Base-by-base conservation (phyloP, 352 stramenopile species). In the Elongisporangium prolatum region DNA sequence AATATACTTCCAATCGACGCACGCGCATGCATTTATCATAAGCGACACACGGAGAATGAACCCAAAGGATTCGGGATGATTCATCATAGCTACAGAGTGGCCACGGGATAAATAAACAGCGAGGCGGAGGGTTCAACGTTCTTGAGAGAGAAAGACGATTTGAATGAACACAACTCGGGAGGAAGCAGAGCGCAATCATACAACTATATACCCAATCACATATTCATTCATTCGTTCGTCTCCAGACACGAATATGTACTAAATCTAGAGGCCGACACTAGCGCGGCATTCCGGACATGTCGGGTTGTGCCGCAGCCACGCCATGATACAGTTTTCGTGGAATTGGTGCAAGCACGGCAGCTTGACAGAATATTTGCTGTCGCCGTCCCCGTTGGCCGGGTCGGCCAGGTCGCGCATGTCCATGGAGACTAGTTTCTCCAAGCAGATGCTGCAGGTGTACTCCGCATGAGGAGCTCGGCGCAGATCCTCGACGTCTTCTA, bases 291-390 rank as follows among this genome's bases (percentile, higher is more conserved):
- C 70, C 20, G 78, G 78, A 40, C 78, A 88, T 38, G 63, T 84
- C 47, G 72, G 60, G 59, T 80, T 86, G 52, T 86, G 71, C 2
- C 74, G 72, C 28, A 88, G 60, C 78, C 78, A 86, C 40, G 75
- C 71, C 74, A 88, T 85, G 57, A 81, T 72, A 64, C 78, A 88
- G 63, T 86, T 78, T 48, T 88, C 78, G 51, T 88, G 76, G 68
- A 83, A 86, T 4, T 74, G 47, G 61, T 86, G 78, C 16, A 56
- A 51, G 60, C 78, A 88, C 14, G 78, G 78, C 48, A 86, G 60
- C 22, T 64, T 75, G 17, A 83, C 73, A 2, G 72, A 69, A 40
- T 74, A 75, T 40, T 59, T 57, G 50, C 17, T 65, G 25, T 61
- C 47, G 4, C 17, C 37, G 8, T 18, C 16, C 24, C 52, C 48